Evolutionary conservation across 345 rosid genomes (phyloP), one percentile per base, ranked within the genome.

Genomic region (Crucihimalaya himalaica): DNA sequence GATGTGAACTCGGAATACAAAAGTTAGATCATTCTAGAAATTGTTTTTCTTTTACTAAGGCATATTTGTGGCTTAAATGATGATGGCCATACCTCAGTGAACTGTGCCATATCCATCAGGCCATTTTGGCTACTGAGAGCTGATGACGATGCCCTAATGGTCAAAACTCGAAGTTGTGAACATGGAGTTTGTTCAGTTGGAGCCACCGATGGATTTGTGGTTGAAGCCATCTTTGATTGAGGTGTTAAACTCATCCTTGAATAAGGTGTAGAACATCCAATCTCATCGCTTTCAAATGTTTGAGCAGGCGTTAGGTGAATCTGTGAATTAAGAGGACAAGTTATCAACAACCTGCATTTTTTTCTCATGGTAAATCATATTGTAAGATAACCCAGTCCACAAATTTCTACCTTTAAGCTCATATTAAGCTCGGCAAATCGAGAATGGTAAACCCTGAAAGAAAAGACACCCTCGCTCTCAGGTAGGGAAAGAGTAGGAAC

Each of bases 401-500:
- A 58, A 58, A 50, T 40, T 31, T 28, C 20, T 74, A 75, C 79
- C 81, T 82, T 47, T 3, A 86, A 9, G 71, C 59, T 74, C 43
- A 79, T 37, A 13, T 53, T 64, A 39, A 87, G 82, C 76, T 86
- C 87, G 0, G 70, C 23, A 65, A 65, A 71, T 43, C 66, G 62
- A 52, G 86, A 83, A 72, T 87, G 92, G 43, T 46, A 66, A 53
- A 78, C 92, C 48, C 35, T 61, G 20, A 89, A 66, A 72, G 72
- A 57, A 56, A 82, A 68, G 48, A 39, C 54, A 32, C 86, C 90
- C 78, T 79, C 92, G 13, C 8, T 71, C 58, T 54, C 59, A 72
- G 88, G 92, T 21, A 87, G 43, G 8, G 79, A 34, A 31, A 86
- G 68, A 52, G 73, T 78, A 32, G 87, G 77, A 62, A 89, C 59